phyloP scores from a whole-genome alignment of 148 eudicot genomes.

The Simmondsia chinensis region DNA sequence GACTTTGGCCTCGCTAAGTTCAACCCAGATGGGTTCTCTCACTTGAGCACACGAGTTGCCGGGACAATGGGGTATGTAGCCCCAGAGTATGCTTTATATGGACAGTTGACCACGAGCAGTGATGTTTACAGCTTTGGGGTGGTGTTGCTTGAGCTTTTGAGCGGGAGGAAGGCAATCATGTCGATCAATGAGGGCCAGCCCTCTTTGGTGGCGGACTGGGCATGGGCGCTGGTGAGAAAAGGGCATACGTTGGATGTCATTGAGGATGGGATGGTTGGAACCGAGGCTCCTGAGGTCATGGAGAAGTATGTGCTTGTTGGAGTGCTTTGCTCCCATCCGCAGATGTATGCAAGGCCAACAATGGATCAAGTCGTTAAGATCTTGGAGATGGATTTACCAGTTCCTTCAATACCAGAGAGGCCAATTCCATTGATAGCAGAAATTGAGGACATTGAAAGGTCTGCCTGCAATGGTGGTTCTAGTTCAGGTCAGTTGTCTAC shows the following conservation, averaged over 20 bases:
- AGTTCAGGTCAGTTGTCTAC: slow-evolving; percentile 58
- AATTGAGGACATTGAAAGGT: slow-evolving; percentile 62
- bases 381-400: slow-evolving; percentile 52
- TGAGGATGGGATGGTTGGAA: slow-evolving; percentile 48
- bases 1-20: slow-evolving; percentile 90
- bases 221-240: slow-evolving; percentile 66
- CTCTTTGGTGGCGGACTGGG: slow-evolving; percentile 70
- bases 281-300: slow-evolving; percentile 50
- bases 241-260: slow-evolving; percentile 62
- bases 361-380: slow-evolving; percentile 92
- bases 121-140: slow-evolving; percentile 91
- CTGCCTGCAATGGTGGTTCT: slow-evolving; percentile 59
- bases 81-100: slow-evolving; percentile 80
- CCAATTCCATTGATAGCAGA: slow-evolving; percentile 57
- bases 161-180: slow-evolving; percentile 73
- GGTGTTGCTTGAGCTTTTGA: slow-evolving; percentile 68
- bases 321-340: slow-evolving; percentile 86
- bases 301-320: slow-evolving; percentile 79
- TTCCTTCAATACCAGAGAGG: slow-evolving; percentile 70
- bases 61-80: slow-evolving; percentile 96
- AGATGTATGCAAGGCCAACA: slow-evolving; percentile 79
- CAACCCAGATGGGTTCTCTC: slow-evolving; percentile 71
- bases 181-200: slow-evolving; percentile 48
- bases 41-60: slow-evolving; percentile 83
- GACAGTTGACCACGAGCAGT: slow-evolving; percentile 81